Evolutionary conservation across 208 protist genomes (phyloP).

Genomic region (Endotrypanum monterogeii): DNA sequence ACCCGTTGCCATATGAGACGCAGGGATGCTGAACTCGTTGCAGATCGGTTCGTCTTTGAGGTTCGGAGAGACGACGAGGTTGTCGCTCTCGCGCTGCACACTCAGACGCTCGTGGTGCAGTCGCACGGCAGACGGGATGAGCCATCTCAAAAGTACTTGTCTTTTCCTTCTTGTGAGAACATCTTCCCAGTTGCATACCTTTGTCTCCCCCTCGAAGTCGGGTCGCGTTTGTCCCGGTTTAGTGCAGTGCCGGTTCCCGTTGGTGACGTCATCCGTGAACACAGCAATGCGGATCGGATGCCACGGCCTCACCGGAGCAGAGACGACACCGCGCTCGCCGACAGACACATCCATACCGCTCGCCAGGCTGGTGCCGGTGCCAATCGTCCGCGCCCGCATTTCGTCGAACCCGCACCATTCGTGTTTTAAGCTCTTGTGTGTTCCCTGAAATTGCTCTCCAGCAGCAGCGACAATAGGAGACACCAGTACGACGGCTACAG

Average conservation of each 20-base stretch:
- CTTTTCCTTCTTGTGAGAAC: constrained; percentile 48
- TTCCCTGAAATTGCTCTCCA: too few species aligned
- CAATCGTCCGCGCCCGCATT: background rate
- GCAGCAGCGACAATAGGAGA: background rate
- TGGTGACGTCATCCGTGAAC: constrained; percentile 37
- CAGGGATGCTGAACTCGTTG: constrained; percentile 42
- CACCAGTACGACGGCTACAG: background rate
- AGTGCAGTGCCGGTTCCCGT: constrained; percentile 44
- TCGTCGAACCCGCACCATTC: constrained; percentile 8
- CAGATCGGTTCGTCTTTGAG: constrained; percentile 14
- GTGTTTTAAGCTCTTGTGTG: background rate
- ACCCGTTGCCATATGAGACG: constrained; percentile 34
- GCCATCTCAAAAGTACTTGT: constrained; percentile 15
- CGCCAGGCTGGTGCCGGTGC: background rate
- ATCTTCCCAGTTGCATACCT: constrained; percentile 23
- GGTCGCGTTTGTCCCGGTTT: constrained; percentile 14
- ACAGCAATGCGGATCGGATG: constrained; percentile 47
- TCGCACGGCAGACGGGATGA: constrained; percentile 45
- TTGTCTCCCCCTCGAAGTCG: constrained; percentile 21
- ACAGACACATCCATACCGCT: background rate
- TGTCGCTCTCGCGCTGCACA: constrained; percentile 27
- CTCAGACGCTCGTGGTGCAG: constrained; percentile 57
- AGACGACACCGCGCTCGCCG: background rate
- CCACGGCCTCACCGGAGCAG: constrained; percentile 18
- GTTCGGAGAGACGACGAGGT: constrained; percentile 14